Conservation (phyloP, 495 filamentous ascomycete species). For the Neurospora sp. region DNA sequence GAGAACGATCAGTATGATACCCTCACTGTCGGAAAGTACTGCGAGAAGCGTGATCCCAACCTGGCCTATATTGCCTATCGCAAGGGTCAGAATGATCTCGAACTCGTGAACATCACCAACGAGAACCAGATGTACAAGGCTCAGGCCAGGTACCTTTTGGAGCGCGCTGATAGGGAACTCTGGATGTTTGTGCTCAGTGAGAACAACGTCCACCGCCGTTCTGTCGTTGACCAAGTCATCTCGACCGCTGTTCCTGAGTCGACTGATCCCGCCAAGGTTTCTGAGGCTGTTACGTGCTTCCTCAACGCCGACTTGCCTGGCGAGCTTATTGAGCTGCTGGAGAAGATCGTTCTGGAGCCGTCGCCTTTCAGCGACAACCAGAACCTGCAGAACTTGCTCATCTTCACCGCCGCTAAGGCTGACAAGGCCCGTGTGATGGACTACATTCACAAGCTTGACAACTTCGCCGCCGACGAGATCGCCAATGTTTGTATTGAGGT, state of each 20-base stretch:
- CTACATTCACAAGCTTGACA: constrained; percentile 84
- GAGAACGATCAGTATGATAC: constrained; percentile 98
- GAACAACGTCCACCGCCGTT: constrained; percentile 89
- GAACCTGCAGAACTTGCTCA: constrained; percentile 91
- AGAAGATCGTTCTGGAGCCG: constrained; percentile 98
- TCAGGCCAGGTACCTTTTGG: constrained; percentile 89
- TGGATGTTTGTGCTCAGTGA: constrained; percentile 91
- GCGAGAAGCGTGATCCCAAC: constrained; percentile 96
- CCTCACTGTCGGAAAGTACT: constrained; percentile 90
- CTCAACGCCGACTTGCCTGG: constrained; percentile 79
- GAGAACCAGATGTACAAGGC: constrained; percentile 99
- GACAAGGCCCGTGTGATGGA: constrained; percentile 94
- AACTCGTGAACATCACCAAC: constrained; percentile 95
- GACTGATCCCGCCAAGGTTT: constrained; percentile 89
- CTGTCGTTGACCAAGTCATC: constrained; percentile 92
- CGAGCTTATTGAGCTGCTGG: constrained; percentile 92
- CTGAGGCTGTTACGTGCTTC: constrained; percentile 88
- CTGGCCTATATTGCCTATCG: constrained; percentile 90
- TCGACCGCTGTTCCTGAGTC: constrained; percentile 94
- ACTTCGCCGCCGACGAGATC: constrained; percentile 87
- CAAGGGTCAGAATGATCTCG: constrained; percentile 96
- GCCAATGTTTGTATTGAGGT: constrained; percentile 88
- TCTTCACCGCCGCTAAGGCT: constrained; percentile 93
- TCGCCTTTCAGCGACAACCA: constrained; percentile 95
- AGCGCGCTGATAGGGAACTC: constrained; percentile 79